A percentile compares a stretch with the other conserved stretches of the same genome.
These are phyloP conservation scores for Yamadazyma mexicana DNA, from an alignment of 1,139 yeast species.

Conservation along the genomic window DNA sequence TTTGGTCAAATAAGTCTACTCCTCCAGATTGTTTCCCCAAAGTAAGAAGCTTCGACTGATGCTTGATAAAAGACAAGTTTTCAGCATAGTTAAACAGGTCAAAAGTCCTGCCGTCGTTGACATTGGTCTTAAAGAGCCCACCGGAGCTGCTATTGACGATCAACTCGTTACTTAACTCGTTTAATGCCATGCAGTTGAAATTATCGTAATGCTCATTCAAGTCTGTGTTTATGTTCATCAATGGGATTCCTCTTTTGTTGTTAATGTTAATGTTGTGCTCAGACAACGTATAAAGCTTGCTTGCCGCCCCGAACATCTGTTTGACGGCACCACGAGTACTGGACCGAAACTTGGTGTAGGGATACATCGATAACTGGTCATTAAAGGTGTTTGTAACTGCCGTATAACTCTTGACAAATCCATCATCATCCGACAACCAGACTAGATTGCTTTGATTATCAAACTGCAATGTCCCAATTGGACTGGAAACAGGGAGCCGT, in stretches of 20 bases:
- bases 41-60: constrained; percentile 47
- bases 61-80: constrained; percentile 31
- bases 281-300: constrained; percentile 60
- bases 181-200: constrained; percentile 39
- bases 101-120: constrained; percentile 49
- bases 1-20: constrained; percentile 76
- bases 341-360: constrained; percentile 55
- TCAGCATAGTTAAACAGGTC: constrained; percentile 30
- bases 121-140: constrained; percentile 57
- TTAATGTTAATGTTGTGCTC: constrained; percentile 53
- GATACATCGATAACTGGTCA: constrained; percentile 23
- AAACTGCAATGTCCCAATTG: constrained; percentile 47
- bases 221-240: constrained; percentile 30
- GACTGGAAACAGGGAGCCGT: constrained; percentile 12
- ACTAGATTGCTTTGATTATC: constrained; percentile 72
- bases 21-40: constrained; percentile 70
- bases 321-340: constrained; percentile 20
- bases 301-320: constrained; percentile 37
- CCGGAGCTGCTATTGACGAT: constrained; percentile 33
- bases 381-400: constrained; percentile 12
- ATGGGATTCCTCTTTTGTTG: constrained; percentile 56
- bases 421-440: constrained; percentile 79
- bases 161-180: constrained; percentile 34
- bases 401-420: constrained; percentile 33
- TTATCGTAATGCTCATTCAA: constrained; percentile 32